Conservation (phyloP, 257 asterid species). For the Nicotiana tomentosiformis region DNA sequence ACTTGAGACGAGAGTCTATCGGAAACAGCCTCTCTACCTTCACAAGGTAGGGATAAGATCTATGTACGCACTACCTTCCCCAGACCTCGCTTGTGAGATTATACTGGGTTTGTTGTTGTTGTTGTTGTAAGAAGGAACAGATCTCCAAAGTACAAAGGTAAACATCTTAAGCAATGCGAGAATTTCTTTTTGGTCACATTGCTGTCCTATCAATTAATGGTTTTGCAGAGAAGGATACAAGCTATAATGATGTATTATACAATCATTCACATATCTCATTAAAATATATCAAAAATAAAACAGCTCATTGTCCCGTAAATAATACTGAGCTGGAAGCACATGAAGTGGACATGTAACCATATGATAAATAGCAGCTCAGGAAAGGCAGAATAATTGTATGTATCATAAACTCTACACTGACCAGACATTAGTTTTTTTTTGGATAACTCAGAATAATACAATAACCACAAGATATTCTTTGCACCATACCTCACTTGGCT, state of each 20-base stretch:
- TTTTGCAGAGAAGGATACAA: background rate
- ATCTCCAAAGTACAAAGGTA: background rate
- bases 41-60: no score
- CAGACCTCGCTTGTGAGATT: no score
- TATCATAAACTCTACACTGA: background rate
- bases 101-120: no score
- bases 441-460: background rate
- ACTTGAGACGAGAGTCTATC: no score
- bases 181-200: background rate
- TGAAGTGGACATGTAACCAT: background rate
- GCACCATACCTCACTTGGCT: conserved; percentile 75
- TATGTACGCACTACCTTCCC: no score
- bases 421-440: background rate
- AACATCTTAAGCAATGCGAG: background rate
- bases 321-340: background rate
- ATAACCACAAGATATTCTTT: background rate
- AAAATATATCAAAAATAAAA: background rate
- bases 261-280: background rate
- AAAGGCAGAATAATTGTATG: background rate
- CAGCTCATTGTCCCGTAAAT: background rate
- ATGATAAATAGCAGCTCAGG: background rate
- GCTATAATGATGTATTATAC: background rate
- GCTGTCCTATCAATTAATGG: background rate
- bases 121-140: background rate
- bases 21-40: no score